Evolutionary conservation across 1,284 basidiomycete genomes (phyloP), one percentile per base, ranked within the genome.

Genomic region (Fistulinella staudtii): DNA sequence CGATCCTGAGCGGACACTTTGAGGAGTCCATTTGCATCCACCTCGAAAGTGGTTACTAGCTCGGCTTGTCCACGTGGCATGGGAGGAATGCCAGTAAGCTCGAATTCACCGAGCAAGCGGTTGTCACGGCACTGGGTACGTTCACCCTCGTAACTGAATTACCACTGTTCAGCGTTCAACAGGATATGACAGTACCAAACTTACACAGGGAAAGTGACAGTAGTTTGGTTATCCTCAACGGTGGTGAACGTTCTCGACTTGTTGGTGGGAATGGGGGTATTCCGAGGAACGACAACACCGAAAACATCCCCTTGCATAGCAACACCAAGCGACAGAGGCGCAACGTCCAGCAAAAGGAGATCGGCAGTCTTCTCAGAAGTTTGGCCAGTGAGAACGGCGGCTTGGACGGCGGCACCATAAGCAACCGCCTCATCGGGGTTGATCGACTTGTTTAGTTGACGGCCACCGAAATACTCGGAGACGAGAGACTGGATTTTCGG

Each of bases 251-350:
- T 87, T 64, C 92, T 79, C 36, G 90, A 93, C 76, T 96, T 96
- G 82, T 93, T 95, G 68, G 93, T 91, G 49, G 94, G 93, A 69
- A 97, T 94, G 58, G 93, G 89, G 53, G 94, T 96, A 79, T 97
- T 97, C 62, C 94, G 88, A 63, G 92, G 92, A 61, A 97, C 89
- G 63, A 97, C 91, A 53, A 93, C 84, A 76, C 92, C 93, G 69
- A 97, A 95, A 66, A 96, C 89, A 67, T 95, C 93, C 63, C 93
- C 93, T 69, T 95, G 93, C 92, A 94, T 96, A 69, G 92, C 94
- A 57, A 97, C 93, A 85, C 94, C 94, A 58, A 96, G 86, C 49
- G 93, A 96, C 49, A 97, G 80, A 52, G 94, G 93, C 53, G 93
- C 88, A 57, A 97, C 93, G 72, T 97, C 93, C 63, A 97, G 89